A percentile compares a stretch with the other conserved stretches of the same genome.
phyloP scores from a whole-genome alignment of 805 yeast species.

The Schizosaccharomyces japonicus region DNA sequence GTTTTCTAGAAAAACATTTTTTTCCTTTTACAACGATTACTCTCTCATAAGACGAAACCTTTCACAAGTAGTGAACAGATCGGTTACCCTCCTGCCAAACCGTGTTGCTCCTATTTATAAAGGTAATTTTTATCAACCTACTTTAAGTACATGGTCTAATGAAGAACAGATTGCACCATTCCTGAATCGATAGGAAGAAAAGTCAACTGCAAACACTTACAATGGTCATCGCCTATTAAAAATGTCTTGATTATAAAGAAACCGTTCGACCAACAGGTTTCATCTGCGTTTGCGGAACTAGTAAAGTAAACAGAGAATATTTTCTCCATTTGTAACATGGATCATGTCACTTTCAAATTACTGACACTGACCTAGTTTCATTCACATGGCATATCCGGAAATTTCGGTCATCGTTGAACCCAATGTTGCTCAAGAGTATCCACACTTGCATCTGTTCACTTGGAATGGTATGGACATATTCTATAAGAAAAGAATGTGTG shows the following conservation, averaged over 20 bases:
- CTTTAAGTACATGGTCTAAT: not conserved
- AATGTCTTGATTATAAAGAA: constrained; percentile 1
- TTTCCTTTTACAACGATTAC: too few relatives aligned
- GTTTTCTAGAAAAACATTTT: too few relatives aligned
- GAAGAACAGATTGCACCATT: not conserved
- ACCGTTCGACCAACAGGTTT: not conserved
- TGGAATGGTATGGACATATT: not conserved
- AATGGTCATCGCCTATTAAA: constrained; percentile 1
- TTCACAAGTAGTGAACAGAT: too few relatives aligned
- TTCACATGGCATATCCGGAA: not conserved
- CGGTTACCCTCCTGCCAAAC: too few relatives aligned
- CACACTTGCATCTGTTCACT: not conserved
- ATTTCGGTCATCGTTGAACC: not conserved
- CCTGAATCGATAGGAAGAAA: not conserved
- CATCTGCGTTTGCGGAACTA: not conserved
- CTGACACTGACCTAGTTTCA: not conserved
- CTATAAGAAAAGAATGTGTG: constrained; percentile 1
- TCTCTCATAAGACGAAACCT: too few relatives aligned
- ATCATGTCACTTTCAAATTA: not conserved
- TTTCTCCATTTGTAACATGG: not conserved
- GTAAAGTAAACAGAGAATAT: not conserved
- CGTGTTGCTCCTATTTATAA: not conserved
- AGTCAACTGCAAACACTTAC: not conserved
- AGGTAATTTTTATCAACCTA: not conserved
- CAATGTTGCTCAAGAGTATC: not conserved